These are phyloP conservation scores for Populus hybrid DNA, from an alignment of 441 rosid genomes.

Conservation along the genomic window DNA sequence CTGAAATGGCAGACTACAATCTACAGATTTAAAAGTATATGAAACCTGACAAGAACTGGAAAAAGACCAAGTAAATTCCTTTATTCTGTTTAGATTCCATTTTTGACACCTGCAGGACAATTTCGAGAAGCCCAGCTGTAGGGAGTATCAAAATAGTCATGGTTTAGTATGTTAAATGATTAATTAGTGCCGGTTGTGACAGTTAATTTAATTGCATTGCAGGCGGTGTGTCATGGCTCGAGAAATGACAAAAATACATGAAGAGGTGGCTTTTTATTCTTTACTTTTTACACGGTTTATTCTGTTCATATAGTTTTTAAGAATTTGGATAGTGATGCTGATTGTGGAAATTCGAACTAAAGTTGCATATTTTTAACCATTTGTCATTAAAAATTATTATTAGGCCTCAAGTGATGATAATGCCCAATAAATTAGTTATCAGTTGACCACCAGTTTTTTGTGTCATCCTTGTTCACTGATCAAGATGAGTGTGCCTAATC, in stretches of 20 bases:
- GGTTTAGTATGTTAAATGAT: background rate
- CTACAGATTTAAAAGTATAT: too few relatives aligned
- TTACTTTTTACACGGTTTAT: constrained; percentile 4
- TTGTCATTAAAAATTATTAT: background rate
- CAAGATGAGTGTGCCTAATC: constrained; percentile 16
- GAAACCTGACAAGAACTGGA: too few relatives aligned
- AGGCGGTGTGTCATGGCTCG: constrained; percentile 85
- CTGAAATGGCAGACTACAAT: too few relatives aligned
- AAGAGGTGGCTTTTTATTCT: constrained; percentile 51
- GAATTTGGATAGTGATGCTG: background rate
- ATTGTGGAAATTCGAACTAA: background rate
- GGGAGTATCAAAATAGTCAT: background rate
- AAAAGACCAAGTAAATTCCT: too few relatives aligned
- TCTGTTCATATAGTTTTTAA: constrained; percentile 3
- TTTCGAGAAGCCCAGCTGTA: too few relatives aligned
- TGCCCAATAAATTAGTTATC: background rate
- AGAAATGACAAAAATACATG: constrained; percentile 86
- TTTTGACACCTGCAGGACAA: too few relatives aligned
- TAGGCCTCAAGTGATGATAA: background rate
- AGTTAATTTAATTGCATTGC: constrained; percentile 33
- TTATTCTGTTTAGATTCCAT: too few relatives aligned
- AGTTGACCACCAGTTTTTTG: background rate
- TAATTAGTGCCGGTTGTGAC: constrained; percentile 16
- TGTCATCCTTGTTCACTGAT: constrained; percentile 12
- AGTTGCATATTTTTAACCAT: background rate